Conservation (phyloP, 768 basidiomycete species). For the Sporobolomyces roseus region DNA sequence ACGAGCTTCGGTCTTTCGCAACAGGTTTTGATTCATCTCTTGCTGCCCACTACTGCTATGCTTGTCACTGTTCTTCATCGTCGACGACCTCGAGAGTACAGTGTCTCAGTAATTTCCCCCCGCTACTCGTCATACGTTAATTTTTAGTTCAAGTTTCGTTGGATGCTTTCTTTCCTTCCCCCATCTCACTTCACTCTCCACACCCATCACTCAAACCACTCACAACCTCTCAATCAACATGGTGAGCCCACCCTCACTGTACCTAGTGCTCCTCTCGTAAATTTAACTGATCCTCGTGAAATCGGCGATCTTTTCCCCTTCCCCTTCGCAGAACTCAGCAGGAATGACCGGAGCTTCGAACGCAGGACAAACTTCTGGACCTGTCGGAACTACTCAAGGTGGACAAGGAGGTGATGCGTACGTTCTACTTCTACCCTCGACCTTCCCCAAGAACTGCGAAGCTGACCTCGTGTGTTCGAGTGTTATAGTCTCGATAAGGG, state of each 20-base stretch:
- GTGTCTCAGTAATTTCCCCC: too few species aligned
- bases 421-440: background rate
- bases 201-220: background rate
- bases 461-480: background rate
- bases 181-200: background rate
- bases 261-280: background rate
- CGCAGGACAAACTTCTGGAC: conserved; percentile 2
- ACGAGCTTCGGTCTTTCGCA: too few species aligned
- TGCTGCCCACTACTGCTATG: too few species aligned
- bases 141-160: too few species aligned
- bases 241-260: background rate
- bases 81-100: too few species aligned
- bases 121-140: too few species aligned
- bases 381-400: conserved; percentile 2
- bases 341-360: background rate
- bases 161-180: background rate
- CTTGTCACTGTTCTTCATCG: too few species aligned
- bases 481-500: conserved; percentile 36
- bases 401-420: conserved; percentile 12
- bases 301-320: too few species aligned
- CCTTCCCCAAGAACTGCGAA: background rate
- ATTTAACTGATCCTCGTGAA: too few species aligned
- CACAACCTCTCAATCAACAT: background rate
- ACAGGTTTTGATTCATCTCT: too few species aligned
- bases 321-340: too few species aligned